Conservation (phyloP, 1,139 yeast species). For the Suhomyces wounanorum region DNA sequence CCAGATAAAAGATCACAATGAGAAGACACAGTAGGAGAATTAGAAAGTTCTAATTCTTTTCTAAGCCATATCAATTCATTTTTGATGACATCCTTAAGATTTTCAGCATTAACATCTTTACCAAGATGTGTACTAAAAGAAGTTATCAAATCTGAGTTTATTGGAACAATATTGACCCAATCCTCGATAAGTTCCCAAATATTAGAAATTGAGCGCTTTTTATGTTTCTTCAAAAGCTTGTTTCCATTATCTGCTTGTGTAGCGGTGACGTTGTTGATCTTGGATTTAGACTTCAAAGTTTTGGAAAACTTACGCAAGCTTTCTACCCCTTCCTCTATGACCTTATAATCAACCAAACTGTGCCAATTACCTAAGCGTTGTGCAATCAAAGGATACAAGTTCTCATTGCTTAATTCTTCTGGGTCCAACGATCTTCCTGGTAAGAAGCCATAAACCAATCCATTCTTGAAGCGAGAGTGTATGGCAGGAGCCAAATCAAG, state of each 20-base stretch:
- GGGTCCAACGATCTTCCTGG: conserved; percentile 67
- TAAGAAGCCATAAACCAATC: conserved; percentile 70
- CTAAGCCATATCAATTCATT: conserved; percentile 61
- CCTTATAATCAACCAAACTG: conserved; percentile 41
- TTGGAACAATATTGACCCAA: conserved; percentile 66
- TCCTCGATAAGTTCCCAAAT: conserved; percentile 62
- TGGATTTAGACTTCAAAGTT: conserved; percentile 19
- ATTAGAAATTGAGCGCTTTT: conserved; percentile 41
- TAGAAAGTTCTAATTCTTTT: conserved; percentile 33
- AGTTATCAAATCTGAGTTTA: conserved; percentile 41
- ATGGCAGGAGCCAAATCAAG: conserved; percentile 69
- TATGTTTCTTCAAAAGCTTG: conserved; percentile 20
- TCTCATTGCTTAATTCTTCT: conserved; percentile 50
- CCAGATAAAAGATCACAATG: conserved; percentile 78
- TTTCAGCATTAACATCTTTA: conserved; percentile 25
- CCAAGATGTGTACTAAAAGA: conserved; percentile 40
- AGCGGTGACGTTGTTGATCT: conserved; percentile 4
- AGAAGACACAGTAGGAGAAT: conserved; percentile 60
- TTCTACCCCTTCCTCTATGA: conserved; percentile 54
- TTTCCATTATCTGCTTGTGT: conserved; percentile 6
- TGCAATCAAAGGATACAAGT: conserved; percentile 60
- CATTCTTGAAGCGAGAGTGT: conserved; percentile 70
- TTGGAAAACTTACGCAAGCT: conserved; percentile 43
- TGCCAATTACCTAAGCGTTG: conserved; percentile 78
- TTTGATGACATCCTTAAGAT: conserved; percentile 41